phyloP scores from a whole-genome alignment of 2,329 filamentous ascomycete genomes.

The Trichoderma citrinoviride region DNA sequence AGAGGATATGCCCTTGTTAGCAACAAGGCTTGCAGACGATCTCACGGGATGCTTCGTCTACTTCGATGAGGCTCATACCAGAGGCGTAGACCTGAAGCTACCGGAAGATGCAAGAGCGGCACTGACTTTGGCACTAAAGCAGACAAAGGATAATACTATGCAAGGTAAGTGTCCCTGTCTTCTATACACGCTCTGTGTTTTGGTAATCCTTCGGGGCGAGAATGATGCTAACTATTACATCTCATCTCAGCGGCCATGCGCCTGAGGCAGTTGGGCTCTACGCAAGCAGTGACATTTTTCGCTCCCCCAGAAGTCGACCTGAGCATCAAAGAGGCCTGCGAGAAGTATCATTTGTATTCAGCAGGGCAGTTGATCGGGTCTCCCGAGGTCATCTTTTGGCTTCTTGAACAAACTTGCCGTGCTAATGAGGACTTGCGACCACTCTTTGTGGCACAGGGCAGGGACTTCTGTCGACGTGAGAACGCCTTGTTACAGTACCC shows the following conservation, averaged over 20 bases:
- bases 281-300: constrained; percentile 56
- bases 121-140: constrained; percentile 53
- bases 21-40: constrained; percentile 54
- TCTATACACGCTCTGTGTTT: not conserved
- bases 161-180: constrained; percentile 45
- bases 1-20: constrained; percentile 48
- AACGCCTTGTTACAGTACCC: constrained; percentile 47
- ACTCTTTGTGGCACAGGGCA: constrained; percentile 58
- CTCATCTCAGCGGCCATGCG: constrained; percentile 58
- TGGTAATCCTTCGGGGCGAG: too few relatives aligned
- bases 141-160: constrained; percentile 60
- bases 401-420: constrained; percentile 62
- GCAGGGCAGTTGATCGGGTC: constrained; percentile 19
- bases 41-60: constrained; percentile 54
- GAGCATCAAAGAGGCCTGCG: constrained; percentile 51
- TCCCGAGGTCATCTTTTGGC: constrained; percentile 49
- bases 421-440: constrained; percentile 58
- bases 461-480: constrained; percentile 57
- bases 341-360: not conserved
- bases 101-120: constrained; percentile 48
- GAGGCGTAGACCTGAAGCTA: constrained; percentile 59
- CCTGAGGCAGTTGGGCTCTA: constrained; percentile 54
- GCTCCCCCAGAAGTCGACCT: constrained; percentile 60
- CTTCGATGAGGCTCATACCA: constrained; percentile 48
- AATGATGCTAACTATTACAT: not conserved